Evolutionary conservation across 331 rosid genomes (phyloP).

Genomic region (Pyracantha coccinea): DNA sequence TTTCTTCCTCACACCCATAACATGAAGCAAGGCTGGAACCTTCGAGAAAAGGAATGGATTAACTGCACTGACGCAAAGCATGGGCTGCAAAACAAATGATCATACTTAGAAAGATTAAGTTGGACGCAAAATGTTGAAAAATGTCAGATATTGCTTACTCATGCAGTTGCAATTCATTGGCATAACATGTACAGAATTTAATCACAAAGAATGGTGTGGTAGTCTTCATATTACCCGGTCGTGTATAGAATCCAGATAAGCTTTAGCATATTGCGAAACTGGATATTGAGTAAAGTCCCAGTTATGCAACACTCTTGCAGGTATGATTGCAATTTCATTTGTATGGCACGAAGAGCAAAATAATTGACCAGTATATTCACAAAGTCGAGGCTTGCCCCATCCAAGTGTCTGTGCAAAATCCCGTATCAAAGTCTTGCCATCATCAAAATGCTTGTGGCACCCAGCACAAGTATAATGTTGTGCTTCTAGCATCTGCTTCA

Average conservation of each 20-base stretch:
- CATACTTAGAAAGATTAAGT: not conserved
- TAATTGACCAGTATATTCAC: constrained; percentile 88
- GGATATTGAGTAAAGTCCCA: constrained; percentile 79
- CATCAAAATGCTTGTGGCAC: constrained; percentile 83
- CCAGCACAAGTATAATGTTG: constrained; percentile 88
- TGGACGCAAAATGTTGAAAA: not conserved
- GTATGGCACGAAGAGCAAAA: constrained; percentile 91
- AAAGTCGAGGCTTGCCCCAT: constrained; percentile 93
- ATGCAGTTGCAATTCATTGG: not conserved
- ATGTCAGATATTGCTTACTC: not conserved
- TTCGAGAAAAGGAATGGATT: constrained; percentile 92
- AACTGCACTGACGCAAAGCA: constrained; percentile 96
- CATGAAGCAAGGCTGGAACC: constrained; percentile 77
- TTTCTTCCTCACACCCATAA: constrained; percentile 75
- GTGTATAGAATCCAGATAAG: constrained; percentile 81
- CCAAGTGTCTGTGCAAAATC: constrained; percentile 86
- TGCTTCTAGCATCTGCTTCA: constrained; percentile 74
- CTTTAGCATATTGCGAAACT: constrained; percentile 92
- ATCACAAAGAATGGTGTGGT: not conserved
- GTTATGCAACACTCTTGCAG: constrained; percentile 85
- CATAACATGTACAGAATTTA: not conserved
- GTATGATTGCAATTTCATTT: constrained; percentile 81
- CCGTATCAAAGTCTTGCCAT: constrained; percentile 53
- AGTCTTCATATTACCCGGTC: constrained; percentile 61
- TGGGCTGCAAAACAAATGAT: constrained; percentile 69